Conservation (phyloP, 306 rosid genomes). For the Prunus kanzakura region DNA sequence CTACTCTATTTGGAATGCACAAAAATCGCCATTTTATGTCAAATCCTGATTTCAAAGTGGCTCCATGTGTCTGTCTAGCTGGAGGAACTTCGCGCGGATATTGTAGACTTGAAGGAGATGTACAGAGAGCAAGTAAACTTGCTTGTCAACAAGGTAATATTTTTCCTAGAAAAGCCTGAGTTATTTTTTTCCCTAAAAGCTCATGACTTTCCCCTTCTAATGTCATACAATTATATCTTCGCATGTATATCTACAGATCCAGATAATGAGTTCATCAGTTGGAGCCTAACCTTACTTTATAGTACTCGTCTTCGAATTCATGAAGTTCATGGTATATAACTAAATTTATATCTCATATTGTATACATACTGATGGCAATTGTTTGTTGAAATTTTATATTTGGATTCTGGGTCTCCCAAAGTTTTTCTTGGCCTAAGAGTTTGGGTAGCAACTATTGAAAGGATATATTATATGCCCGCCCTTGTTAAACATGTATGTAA, state of each 20-base stretch:
- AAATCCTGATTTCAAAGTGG: constrained; percentile 22
- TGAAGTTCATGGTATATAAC: constrained; percentile 8
- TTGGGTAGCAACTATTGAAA: constrained; percentile 10
- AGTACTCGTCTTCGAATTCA: neutral
- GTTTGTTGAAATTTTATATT: neutral
- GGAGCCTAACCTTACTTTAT: constrained; percentile 9
- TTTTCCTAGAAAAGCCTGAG: neutral
- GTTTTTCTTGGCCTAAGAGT: constrained; percentile 15
- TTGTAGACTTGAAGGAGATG: constrained; percentile 98
- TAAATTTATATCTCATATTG: neutral
- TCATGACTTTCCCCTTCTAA: neutral
- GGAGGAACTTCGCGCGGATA: constrained; percentile 99
- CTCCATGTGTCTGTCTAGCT: constrained; percentile 56
- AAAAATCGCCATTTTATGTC: constrained; percentile 5
- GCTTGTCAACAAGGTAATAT: constrained; percentile 87
- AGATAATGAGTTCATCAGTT: constrained; percentile 29
- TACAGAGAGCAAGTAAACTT: constrained; percentile 97
- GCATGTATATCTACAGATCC: constrained; percentile 31
- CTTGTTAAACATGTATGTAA: neutral
- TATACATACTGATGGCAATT: constrained; percentile 1
- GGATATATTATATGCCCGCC: neutral
- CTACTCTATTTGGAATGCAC: neutral
- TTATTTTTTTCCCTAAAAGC: neutral
- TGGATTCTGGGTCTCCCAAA: neutral
- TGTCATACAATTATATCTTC: neutral